Base-by-base conservation (phyloP, 441 rosid species). In the Adansonia madagascariensis region DNA sequence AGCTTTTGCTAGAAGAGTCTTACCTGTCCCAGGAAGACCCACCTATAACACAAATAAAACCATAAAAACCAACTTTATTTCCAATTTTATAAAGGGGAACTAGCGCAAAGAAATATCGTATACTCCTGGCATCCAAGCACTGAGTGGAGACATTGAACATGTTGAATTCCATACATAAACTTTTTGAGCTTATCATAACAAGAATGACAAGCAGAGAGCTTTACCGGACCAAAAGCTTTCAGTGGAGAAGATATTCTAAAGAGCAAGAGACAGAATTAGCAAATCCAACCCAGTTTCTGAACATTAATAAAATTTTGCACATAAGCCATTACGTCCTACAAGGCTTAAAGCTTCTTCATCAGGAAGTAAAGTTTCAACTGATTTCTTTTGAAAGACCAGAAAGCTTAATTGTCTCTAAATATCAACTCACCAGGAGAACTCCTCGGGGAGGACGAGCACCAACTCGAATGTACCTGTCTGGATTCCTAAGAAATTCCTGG, bases 371-470 rank as follows among this genome's bases (percentile, higher is more conserved):
- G 64, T 69, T 18, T 64, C 31, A 78, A 64, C 31, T 27, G 43
- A 6, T 17, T 44, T 12, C 3, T 43, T 66, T 41, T 4, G 9
- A 61, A 39, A 55, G 47, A 50, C 74, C 7, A 57, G 15, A 69
- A 6, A 18, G 12, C 11, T 62, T 52, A 47, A 4, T 52, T 20
- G 7, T 57, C 9, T 72, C 76, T 59, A 2, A 35, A 9, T 27
- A 57, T 79, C 79, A 70, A 84, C 98, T 86, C 84, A 96, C 99
- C 98, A 96, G 84, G 61, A 96, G 92, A 80, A 96, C 98, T 70
- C 99, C 99, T 59, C 98, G 92, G 50, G 99, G 99, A 81, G 98
- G 99, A 62, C 99, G 98, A 59, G 99, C 99, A 75, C 99, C 99
- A 69, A 96, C 83, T 44, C 94, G 89, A 55, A 82, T 71, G 41